Conservation (phyloP, 805 yeast genomes). For the Sugiyamaella floridensis region DNA sequence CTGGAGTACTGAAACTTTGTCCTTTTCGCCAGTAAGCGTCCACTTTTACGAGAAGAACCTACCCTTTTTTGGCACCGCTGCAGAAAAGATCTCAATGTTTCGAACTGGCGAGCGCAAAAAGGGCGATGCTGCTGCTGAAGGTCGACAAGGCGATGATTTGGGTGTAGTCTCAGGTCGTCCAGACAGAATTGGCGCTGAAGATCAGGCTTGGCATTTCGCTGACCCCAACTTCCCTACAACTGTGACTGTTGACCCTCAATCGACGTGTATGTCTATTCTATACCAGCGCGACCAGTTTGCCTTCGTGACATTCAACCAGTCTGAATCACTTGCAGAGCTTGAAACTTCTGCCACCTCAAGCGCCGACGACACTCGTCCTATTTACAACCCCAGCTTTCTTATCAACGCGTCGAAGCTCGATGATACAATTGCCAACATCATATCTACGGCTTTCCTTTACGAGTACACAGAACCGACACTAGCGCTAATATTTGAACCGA, state of each 20-base stretch:
- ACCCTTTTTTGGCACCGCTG: constrained; percentile 10
- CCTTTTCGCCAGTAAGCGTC: constrained; percentile 65
- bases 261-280: constrained; percentile 44
- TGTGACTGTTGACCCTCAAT: constrained; percentile 56
- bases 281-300: constrained; percentile 59
- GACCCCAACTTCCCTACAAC: constrained; percentile 34
- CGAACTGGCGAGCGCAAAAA: background rate
- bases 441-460: constrained; percentile 64
- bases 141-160: background rate
- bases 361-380: constrained; percentile 12
- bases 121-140: background rate
- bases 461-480: constrained; percentile 80
- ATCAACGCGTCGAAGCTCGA: constrained; percentile 53
- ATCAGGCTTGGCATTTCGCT: constrained; percentile 23
- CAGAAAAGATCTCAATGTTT: background rate
- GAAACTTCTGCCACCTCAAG: background rate
- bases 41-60: constrained; percentile 80
- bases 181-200: background rate
- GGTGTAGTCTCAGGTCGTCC: background rate
- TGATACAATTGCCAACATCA: constrained; percentile 49
- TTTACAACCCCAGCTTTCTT: constrained; percentile 52
- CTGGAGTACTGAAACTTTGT: constrained; percentile 53
- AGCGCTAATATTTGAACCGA: constrained; percentile 54
- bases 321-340: constrained; percentile 25
- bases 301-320: constrained; percentile 55